Evolutionary conservation across 805 yeast genomes (phyloP).

Genomic region (Ogataea methylovora): DNA sequence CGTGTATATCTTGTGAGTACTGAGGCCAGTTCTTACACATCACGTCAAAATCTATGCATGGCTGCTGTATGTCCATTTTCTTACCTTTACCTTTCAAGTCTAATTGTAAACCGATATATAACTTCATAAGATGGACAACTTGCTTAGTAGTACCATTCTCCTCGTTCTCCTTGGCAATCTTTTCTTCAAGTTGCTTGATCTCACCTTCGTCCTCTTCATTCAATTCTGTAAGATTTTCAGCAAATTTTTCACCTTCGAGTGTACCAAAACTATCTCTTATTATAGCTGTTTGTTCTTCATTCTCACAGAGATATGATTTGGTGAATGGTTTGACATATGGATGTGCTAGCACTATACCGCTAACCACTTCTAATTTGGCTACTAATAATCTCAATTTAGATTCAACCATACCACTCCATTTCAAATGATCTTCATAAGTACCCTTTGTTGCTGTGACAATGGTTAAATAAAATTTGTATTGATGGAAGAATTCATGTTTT

Average conservation of each 20-base stretch:
- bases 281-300: slow-evolving; percentile 31
- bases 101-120: slow-evolving; percentile 73
- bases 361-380: slow-evolving; percentile 69
- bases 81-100: slow-evolving; percentile 44
- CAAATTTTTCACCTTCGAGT: slow-evolving; percentile 40
- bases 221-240: slow-evolving; percentile 26
- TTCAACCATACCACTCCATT: slow-evolving; percentile 93
- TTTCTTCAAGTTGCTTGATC: slow-evolving; percentile 18
- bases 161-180: slow-evolving; percentile 16
- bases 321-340: slow-evolving; percentile 80
- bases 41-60: slow-evolving; percentile 83
- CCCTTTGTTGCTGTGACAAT: slow-evolving; percentile 72
- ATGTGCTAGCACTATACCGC: slow-evolving; percentile 77
- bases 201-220: slow-evolving; percentile 20
- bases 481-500: slow-evolving; percentile 75
- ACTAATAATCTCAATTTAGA: slow-evolving; percentile 77
- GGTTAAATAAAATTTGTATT: slow-evolving; percentile 81
- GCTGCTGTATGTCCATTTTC: slow-evolving; percentile 77
- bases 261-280: slow-evolving; percentile 44
- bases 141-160: slow-evolving; percentile 3
- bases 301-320: slow-evolving; percentile 33
- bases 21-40: slow-evolving; percentile 68
- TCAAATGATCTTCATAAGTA: slow-evolving; percentile 71
- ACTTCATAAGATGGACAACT: slow-evolving; percentile 57
- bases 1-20: slow-evolving; percentile 53